Evolutionary conservation across 768 basidiomycete species (phyloP).

Genomic region (Suillus cothurnatus): DNA sequence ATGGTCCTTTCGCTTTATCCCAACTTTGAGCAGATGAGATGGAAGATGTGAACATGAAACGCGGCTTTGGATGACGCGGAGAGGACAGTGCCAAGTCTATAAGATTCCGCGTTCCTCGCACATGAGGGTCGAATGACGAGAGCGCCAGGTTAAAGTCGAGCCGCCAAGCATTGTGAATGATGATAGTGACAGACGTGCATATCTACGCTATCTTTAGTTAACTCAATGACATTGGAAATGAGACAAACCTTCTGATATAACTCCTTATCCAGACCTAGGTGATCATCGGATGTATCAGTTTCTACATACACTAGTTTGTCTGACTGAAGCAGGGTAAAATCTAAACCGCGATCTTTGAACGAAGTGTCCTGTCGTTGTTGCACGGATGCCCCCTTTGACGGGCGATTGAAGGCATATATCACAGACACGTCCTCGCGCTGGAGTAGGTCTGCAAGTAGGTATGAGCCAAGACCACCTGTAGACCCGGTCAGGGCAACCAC

Average conservation of each 20-base stretch:
- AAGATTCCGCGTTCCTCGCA: conserved; percentile 41
- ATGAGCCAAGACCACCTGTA: conserved; percentile 44
- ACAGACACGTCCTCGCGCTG: conserved; percentile 22
- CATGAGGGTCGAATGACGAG: conserved; percentile 44
- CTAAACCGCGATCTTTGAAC: conserved; percentile 36
- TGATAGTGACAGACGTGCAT: conserved; percentile 31
- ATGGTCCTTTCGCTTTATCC: conserved; percentile 30
- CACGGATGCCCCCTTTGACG: conserved; percentile 18
- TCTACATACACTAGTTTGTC: conserved; percentile 39
- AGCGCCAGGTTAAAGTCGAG: conserved; percentile 45
- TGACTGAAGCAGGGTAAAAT: conserved; percentile 26
- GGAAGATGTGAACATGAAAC: conserved; percentile 45
- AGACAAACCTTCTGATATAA: conserved; percentile 21
- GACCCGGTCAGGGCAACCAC: conserved; percentile 42
- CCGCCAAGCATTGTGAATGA: conserved; percentile 49
- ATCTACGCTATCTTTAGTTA: conserved; percentile 25
- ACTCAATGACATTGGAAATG: not conserved
- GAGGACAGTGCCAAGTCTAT: conserved; percentile 34
- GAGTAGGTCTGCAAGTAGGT: conserved; percentile 35
- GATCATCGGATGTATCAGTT: conserved; percentile 30
- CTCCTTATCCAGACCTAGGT: conserved; percentile 32
- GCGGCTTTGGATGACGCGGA: conserved; percentile 26
- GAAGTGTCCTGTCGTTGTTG: conserved; percentile 28
- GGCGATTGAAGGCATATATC: conserved; percentile 38
- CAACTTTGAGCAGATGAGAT: conserved; percentile 36